Conservation (phyloP, 129 eudicot genomes). For the Helichrysum umbraculigerum region DNA sequence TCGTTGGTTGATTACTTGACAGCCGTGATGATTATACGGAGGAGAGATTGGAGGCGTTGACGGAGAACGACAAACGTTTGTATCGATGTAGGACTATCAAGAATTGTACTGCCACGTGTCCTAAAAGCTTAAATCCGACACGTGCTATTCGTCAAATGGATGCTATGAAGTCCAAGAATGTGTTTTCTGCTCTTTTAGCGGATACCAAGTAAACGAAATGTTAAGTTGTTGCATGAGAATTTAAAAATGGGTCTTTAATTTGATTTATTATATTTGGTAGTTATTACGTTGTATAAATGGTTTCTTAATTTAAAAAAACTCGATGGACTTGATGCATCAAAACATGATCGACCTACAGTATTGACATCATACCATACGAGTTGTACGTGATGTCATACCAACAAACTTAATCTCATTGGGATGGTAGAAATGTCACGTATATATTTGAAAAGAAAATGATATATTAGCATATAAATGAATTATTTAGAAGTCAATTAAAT, state of each 20-base stretch:
- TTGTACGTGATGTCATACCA: too few species aligned
- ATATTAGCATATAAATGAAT: too few species aligned
- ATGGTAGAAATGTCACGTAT: too few species aligned
- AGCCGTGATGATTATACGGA: constrained; percentile 75
- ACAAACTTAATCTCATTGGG: too few species aligned
- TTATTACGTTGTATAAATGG: too few species aligned
- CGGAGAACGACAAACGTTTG: constrained; percentile 54
- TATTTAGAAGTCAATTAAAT: too few species aligned
- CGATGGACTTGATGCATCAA: too few species aligned
- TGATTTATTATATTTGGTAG: background rate
- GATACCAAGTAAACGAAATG: background rate
- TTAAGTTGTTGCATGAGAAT: background rate
- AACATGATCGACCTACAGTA: too few species aligned
- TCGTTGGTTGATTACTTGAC: background rate
- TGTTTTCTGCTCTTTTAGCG: constrained; percentile 16
- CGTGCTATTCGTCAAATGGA: constrained; percentile 74
- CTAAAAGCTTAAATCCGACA: constrained; percentile 83
- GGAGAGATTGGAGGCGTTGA: constrained; percentile 70
- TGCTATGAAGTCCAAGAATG: constrained; percentile 34
- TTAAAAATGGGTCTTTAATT: background rate
- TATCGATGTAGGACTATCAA: constrained; percentile 73
- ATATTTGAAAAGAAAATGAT: too few species aligned
- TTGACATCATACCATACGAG: too few species aligned
- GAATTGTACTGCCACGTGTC: constrained; percentile 71
- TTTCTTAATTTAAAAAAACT: too few species aligned